These are phyloP conservation scores for Castanospermum australe DNA, from an alignment of 306 rosid species.

Conservation along the genomic window DNA sequence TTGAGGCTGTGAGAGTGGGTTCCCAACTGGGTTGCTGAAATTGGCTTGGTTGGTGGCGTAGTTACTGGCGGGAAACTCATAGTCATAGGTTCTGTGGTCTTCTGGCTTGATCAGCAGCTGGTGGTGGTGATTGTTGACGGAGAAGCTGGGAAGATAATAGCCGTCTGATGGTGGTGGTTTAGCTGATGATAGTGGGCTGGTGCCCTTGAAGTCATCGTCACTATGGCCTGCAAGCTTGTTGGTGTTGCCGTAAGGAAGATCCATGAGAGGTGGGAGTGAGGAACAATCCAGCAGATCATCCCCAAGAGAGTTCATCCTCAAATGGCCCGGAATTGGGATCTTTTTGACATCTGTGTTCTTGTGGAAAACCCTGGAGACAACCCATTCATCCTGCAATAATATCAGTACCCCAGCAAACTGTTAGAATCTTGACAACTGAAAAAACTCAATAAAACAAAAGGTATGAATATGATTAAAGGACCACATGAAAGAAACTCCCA, in stretches of 20 bases:
- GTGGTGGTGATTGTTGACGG: slow-evolving; percentile 27
- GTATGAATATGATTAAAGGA: slow-evolving; percentile 3
- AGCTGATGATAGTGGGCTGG: slow-evolving; percentile 27
- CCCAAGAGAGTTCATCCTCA: slow-evolving; percentile 52
- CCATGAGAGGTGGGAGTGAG: slow-evolving; percentile 82
- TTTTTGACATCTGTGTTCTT: slow-evolving; percentile 55
- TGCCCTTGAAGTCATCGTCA: slow-evolving; percentile 22
- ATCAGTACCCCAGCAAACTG: not conserved
- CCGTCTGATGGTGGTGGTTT: slow-evolving; percentile 39
- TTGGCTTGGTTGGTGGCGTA: slow-evolving; percentile 24
- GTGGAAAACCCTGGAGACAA: slow-evolving; percentile 78
- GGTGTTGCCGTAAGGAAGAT: slow-evolving; percentile 24
- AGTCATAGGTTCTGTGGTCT: slow-evolving; percentile 33
- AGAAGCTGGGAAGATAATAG: slow-evolving; percentile 40
- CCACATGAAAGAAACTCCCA: slow-evolving; percentile 50
- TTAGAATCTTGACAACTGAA: slow-evolving; percentile 26
- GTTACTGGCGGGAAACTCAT: slow-evolving; percentile 29
- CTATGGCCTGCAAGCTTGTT: not conserved
- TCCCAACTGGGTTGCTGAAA: slow-evolving; percentile 25
- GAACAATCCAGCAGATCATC: slow-evolving; percentile 59
- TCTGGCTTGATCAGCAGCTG: slow-evolving; percentile 30
- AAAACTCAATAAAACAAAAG: slow-evolving; percentile 8
- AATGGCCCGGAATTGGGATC: slow-evolving; percentile 24
- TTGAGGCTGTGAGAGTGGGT: slow-evolving; percentile 13
- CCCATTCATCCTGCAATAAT: slow-evolving; percentile 84